Base-by-base conservation (phyloP, 257 asterid species). In the Mitragyna speciosa region DNA sequence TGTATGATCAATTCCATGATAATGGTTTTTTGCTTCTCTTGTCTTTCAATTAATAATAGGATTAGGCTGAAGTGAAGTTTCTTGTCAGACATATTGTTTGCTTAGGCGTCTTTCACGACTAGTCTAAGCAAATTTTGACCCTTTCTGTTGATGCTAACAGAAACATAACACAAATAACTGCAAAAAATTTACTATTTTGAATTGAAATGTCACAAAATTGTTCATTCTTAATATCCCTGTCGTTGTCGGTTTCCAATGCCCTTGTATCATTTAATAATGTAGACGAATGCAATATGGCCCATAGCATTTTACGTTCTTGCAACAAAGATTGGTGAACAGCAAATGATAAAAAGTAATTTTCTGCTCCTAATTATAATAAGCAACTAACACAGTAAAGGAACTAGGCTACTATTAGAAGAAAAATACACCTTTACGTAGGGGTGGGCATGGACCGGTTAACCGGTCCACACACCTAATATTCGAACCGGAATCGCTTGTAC, bases 21-120 rank as follows among this genome's bases (percentile, higher is more conserved):
- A 58, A 58, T 22, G 65, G 28, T 58, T 22, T 58, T 8, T 68
- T 14, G 15, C 17, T 15, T 16, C 6, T 51, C 0, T 22, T 0
- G 3, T 39, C 31, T 33, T 39, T 31, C 0, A 9, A 10, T 52
- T 24, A 33, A 22, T 41, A 26, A 63, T 63, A 61, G 61, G 63
- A 6, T 12, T 20, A 43, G 0, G 64, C 15, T 22, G 0, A 5
- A 45, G 22, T 45, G 24, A 5, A 45, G 47, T 24, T 45, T 39
- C 39, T 75, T 36, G 70, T 58, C 28, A 70, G 70, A 58, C 12
- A 33, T 15, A 4, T 31, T 59, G 76, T 51, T 78, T 36, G 59
- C 22, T 78, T 47, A 41, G 70, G 22, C n/a, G 76, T 69, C 76
- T 78, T 56, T 52, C 70, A 70, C 6, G n/a, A 47, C 26, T 22